These are phyloP conservation scores for Acacia melanoxylon DNA, from an alignment of 306 rosid species.

Conservation along the genomic window DNA sequence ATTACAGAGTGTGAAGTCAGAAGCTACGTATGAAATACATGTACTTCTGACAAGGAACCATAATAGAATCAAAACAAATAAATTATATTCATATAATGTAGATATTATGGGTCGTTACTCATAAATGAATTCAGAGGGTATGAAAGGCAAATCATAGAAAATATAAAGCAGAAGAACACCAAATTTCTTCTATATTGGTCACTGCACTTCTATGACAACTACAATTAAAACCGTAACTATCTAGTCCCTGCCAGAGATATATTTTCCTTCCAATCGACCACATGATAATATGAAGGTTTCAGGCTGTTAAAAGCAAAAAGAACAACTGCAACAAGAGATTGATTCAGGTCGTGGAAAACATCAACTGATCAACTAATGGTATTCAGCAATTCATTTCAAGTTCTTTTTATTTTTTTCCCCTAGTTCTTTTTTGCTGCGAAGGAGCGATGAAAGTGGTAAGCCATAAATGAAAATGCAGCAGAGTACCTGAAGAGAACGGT, in stretches of 20 bases:
- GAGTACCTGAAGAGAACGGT: constrained; percentile 60
- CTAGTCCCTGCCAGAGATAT: not conserved
- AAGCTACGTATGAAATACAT: not conserved
- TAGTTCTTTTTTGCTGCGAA: not conserved
- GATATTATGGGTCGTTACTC: not conserved
- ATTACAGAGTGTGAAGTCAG: not conserved
- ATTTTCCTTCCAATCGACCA: not conserved
- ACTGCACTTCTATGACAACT: not conserved
- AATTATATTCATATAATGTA: too few relatives aligned
- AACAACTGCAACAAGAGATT: not conserved
- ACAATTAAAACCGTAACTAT: not conserved
- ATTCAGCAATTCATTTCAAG: not conserved
- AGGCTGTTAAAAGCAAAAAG: not conserved
- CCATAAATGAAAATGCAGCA: not conserved
- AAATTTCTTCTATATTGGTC: not conserved
- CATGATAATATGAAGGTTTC: not conserved
- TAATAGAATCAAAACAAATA: not conserved
- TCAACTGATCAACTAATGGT: not conserved
- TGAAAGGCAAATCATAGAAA: not conserved
- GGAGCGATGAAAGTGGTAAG: not conserved
- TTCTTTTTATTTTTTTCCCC: not conserved
- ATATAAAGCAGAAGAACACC: not conserved
- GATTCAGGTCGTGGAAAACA: not conserved
- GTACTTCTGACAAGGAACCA: not conserved
- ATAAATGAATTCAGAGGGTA: not conserved